Conservation (phyloP, 2,329 filamentous ascomycete genomes). For the Berkeleyomyces basicola region DNA sequence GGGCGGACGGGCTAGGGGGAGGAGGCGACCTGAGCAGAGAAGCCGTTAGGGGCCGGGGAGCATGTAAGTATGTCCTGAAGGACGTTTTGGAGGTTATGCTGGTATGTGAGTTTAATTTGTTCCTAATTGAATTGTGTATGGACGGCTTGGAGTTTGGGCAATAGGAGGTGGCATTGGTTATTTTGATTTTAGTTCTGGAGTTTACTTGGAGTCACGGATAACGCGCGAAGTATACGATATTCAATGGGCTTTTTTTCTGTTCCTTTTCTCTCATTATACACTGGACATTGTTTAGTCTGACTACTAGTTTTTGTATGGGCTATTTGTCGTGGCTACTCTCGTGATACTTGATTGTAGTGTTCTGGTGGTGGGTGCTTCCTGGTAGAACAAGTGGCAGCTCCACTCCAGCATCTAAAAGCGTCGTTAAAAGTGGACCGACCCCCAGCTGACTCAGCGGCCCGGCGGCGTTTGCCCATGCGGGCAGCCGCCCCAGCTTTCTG, state of each 20-base stretch:
- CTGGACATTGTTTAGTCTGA: too few relatives aligned
- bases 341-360: too few relatives aligned
- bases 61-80: neutral
- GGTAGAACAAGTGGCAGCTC: neutral
- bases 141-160: neutral
- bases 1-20: slow-evolving; percentile 26
- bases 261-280: too few relatives aligned
- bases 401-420: neutral
- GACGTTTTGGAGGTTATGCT: neutral
- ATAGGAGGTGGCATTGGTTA: neutral
- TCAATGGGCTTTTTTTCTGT: too few relatives aligned
- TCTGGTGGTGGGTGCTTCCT: too few relatives aligned
- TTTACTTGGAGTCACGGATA: neutral
- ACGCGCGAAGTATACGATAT: neutral
- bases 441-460: slow-evolving; percentile 3
- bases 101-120: neutral
- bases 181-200: neutral
- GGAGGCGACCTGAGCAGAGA: neutral
- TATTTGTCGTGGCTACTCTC: too few relatives aligned
- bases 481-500: neutral
- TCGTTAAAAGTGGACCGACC: slow-evolving; percentile 10
- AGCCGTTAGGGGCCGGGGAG: neutral
- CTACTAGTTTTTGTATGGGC: too few relatives aligned
- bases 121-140: neutral
- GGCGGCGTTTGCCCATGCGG: neutral